phyloP scores from a whole-genome alignment of 371 early-diverging fungal genomes.

The Mortierella sp. region DNA sequence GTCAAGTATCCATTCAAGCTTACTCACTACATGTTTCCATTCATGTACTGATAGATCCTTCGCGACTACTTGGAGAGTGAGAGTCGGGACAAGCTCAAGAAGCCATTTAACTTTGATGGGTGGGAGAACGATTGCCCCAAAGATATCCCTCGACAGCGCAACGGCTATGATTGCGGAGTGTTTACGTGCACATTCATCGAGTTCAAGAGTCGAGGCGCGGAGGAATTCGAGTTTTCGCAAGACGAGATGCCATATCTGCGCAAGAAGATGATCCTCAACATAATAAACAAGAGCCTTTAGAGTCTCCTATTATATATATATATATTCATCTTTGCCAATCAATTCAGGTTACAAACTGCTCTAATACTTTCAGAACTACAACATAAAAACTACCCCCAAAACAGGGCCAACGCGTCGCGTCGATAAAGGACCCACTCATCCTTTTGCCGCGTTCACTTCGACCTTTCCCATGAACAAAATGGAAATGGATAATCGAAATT shows the following conservation, averaged over 20 bases:
- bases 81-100: conserved; percentile 78
- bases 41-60: conserved; percentile 57
- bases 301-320: too few species aligned
- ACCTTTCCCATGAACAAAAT: too few species aligned
- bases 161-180: conserved; percentile 98
- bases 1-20: not conserved
- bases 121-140: conserved; percentile 81
- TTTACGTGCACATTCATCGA: conserved; percentile 95
- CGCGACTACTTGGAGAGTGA: conserved; percentile 81
- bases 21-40: not conserved
- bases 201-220: conserved; percentile 66
- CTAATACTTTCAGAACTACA: too few species aligned
- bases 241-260: conserved; percentile 80
- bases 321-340: too few species aligned
- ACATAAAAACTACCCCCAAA: too few species aligned
- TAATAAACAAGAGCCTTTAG: conserved; percentile 63
- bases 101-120: conserved; percentile 67
- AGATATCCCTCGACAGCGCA: conserved; percentile 87
- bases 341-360: too few species aligned
- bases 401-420: too few species aligned
- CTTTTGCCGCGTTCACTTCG: too few species aligned
- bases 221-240: conserved; percentile 81
- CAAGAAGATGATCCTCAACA: conserved; percentile 81
- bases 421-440: too few species aligned
- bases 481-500: too few species aligned